A percentile compares a stretch with the other conserved stretches of the same genome.
Evolutionary conservation across 2,329 filamentous ascomycete genomes (phyloP).

Genomic region (Colletotrichum sp.): DNA sequence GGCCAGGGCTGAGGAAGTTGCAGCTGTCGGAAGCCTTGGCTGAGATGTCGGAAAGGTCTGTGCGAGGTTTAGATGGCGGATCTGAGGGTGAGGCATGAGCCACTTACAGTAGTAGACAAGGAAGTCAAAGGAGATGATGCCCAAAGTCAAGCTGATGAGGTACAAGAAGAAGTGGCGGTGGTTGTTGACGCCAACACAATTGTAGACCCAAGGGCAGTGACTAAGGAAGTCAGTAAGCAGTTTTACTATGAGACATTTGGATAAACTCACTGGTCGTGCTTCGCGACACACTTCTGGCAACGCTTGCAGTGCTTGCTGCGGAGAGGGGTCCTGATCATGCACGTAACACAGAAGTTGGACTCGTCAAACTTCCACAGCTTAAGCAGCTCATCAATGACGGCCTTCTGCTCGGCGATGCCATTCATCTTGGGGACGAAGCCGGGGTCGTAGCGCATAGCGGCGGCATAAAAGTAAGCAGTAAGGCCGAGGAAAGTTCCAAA

Average conservation of each 20-base stretch:
- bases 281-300: slow-evolving; percentile 91
- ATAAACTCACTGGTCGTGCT: slow-evolving; percentile 87
- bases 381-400: slow-evolving; percentile 86
- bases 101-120: slow-evolving; percentile 74
- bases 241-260: too few relatives aligned
- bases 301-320: slow-evolving; percentile 95
- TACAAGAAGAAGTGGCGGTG: slow-evolving; percentile 96
- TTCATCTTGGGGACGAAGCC: slow-evolving; percentile 91
- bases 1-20: slow-evolving; percentile 73
- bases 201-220: slow-evolving; percentile 98
- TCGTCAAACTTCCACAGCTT: slow-evolving; percentile 90
- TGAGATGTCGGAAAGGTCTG: slow-evolving; percentile 69
- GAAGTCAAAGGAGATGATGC: slow-evolving; percentile 75
- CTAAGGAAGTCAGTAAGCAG: slow-evolving; percentile 46
- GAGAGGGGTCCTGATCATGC: slow-evolving; percentile 92
- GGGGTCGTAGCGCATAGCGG: slow-evolving; percentile 86
- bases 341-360: slow-evolving; percentile 89
- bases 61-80: slow-evolving; percentile 28
- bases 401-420: slow-evolving; percentile 88
- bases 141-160: slow-evolving; percentile 76
- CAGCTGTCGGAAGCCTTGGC: slow-evolving; percentile 63
- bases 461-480: slow-evolving; percentile 85
- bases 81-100: neutral
- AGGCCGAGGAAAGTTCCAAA: slow-evolving; percentile 71
- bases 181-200: slow-evolving; percentile 95